Percentiles rank a stretch among this genome's conserved stretches.
Conservation (phyloP, 345 rosid genomes). For the Eucalyptus cloeziana region DNA sequence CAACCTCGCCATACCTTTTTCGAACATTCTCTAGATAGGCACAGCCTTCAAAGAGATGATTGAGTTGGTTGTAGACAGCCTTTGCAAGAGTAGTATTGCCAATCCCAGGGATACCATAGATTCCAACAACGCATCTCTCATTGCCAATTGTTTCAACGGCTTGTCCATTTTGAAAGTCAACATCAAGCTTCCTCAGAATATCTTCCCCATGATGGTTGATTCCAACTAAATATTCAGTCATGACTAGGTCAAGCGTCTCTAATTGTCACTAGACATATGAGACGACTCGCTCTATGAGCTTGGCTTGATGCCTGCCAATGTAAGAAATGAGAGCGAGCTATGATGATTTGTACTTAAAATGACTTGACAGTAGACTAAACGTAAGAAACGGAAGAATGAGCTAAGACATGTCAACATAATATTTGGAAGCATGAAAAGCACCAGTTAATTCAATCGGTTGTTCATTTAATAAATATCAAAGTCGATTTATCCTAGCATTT, state of each 20-base stretch:
- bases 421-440: background rate
- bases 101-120: slow-evolving; percentile 10
- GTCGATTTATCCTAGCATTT: too few relatives aligned
- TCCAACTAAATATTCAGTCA: background rate
- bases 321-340: background rate
- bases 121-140: background rate
- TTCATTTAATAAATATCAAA: too few relatives aligned
- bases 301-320: background rate
- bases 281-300: background rate
- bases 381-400: background rate
- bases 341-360: background rate
- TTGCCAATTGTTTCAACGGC: background rate
- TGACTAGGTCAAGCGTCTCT: background rate
- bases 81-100: slow-evolving; percentile 13
- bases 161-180: background rate
- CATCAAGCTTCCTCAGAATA: background rate
- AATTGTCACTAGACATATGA: background rate
- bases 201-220: background rate
- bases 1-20: background rate
- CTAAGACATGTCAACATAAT: background rate
- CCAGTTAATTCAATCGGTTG: too few relatives aligned
- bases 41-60: background rate
- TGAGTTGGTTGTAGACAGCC: background rate
- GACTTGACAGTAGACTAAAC: background rate
- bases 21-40: background rate